These are phyloP conservation scores for Penicillium cataractarum DNA, from an alignment of 495 filamentous ascomycete genomes.

Conservation along the genomic window DNA sequence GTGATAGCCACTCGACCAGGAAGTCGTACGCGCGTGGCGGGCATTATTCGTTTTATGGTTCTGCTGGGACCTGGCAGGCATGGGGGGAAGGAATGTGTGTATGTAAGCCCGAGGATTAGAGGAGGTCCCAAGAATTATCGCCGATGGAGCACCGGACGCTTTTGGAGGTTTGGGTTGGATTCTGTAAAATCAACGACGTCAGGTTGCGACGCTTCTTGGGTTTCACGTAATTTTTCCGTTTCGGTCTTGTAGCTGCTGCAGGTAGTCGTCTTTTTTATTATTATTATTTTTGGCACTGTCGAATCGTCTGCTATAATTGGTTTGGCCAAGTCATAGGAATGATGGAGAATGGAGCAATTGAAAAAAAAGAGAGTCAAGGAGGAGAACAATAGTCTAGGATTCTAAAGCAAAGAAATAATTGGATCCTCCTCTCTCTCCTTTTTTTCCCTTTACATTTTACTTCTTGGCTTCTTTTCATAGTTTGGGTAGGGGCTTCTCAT, in stretches of 20 bases:
- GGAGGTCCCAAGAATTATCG: background rate
- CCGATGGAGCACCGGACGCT: background rate
- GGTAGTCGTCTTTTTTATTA: background rate
- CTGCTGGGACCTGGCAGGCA: slow-evolving; percentile 28
- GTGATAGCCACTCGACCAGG: slow-evolving; percentile 44
- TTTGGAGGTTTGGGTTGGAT: slow-evolving; percentile 1
- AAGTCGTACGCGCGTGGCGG: slow-evolving; percentile 46
- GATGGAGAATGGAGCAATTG: background rate
- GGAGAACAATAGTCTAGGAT: background rate
- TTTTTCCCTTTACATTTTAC: background rate
- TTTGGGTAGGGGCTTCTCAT: background rate
- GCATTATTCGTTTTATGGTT: slow-evolving; percentile 39
- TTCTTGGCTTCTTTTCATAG: background rate
- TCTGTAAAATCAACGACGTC: slow-evolving; percentile 24
- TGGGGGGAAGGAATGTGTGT: slow-evolving; percentile 27
- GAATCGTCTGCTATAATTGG: background rate
- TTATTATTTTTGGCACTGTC: background rate
- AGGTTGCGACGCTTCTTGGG: slow-evolving; percentile 25
- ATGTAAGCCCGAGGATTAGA: slow-evolving; percentile 13
- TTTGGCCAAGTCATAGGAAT: background rate
- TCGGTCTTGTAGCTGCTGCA: background rate
- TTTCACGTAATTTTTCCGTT: slow-evolving; percentile 30
- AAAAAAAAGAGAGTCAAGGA: background rate
- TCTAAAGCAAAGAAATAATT: background rate
- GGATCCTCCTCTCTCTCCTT: background rate